These are phyloP conservation scores for Apiotrichum montevideense DNA, from an alignment of 1,284 basidiomycete species.

Conservation along the genomic window DNA sequence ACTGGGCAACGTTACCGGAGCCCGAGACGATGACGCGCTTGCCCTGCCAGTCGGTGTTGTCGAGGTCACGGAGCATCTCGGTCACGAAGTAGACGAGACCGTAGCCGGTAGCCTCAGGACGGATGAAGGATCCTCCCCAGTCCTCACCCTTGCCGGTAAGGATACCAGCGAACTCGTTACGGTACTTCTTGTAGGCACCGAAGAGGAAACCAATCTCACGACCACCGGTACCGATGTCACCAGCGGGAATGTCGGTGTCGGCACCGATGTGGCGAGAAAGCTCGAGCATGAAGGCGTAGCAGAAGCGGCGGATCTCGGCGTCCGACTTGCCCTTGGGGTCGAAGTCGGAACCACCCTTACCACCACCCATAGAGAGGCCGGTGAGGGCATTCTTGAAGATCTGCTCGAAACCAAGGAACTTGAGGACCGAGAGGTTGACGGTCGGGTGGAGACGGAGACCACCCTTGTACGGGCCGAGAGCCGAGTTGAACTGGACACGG, in stretches of 20 bases:
- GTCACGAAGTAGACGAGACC: slow-evolving; percentile 73
- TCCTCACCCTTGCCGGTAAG: slow-evolving; percentile 69
- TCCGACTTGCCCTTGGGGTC: slow-evolving; percentile 78
- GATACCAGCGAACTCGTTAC: slow-evolving; percentile 70
- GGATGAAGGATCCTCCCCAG: slow-evolving; percentile 68
- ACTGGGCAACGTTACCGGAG: slow-evolving; percentile 68
- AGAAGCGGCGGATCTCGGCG: slow-evolving; percentile 67
- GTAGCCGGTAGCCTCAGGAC: slow-evolving; percentile 66
- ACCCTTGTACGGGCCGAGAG: slow-evolving; percentile 76
- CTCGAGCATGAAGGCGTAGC: slow-evolving; percentile 64
- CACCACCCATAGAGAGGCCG: slow-evolving; percentile 69
- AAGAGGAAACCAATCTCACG: slow-evolving; percentile 67
- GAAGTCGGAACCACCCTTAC: slow-evolving; percentile 66
- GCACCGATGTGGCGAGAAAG: slow-evolving; percentile 64
- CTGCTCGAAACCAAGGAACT: slow-evolving; percentile 78
- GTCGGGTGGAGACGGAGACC: slow-evolving; percentile 73
- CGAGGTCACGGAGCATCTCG: slow-evolving; percentile 49
- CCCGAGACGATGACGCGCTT: slow-evolving; percentile 66
- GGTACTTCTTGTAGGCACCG: slow-evolving; percentile 67
- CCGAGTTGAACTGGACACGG: slow-evolving; percentile 77
- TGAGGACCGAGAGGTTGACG: slow-evolving; percentile 77
- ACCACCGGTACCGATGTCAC: slow-evolving; percentile 65
- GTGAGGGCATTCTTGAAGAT: slow-evolving; percentile 81
- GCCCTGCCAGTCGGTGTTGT: slow-evolving; percentile 51
- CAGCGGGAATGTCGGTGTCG: slow-evolving; percentile 74